Evolutionary conservation across 345 rosid genomes (phyloP).

Genomic region (Boechera stricta): DNA sequence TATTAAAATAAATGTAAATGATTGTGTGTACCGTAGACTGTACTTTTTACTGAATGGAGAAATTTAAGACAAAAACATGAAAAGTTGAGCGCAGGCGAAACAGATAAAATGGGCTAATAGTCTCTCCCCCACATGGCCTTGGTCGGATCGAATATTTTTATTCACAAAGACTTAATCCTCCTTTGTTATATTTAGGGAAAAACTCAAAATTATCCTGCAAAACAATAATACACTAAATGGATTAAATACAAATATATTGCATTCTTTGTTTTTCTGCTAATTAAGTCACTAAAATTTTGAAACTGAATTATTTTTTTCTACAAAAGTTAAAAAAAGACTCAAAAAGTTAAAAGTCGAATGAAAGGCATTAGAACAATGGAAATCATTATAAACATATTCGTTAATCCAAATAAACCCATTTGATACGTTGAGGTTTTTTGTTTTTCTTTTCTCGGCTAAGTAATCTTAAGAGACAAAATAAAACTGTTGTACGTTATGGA

Average conservation of each 20-base stretch:
- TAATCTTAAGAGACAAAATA: background rate
- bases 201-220: background rate
- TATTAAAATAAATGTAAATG: conserved; percentile 21
- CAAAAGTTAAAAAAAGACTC: background rate
- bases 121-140: conserved; percentile 43
- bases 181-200: background rate
- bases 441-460: background rate
- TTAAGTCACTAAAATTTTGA: background rate
- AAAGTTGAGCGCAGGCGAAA: conserved; percentile 18
- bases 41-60: conserved; percentile 40
- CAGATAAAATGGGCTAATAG: conserved; percentile 34
- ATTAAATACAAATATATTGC: too few relatives aligned
- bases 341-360: background rate
- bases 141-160: conserved; percentile 30
- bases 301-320: background rate
- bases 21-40: conserved; percentile 37
- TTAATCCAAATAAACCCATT: too few relatives aligned
- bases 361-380: too few relatives aligned
- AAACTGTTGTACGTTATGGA: background rate
- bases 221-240: too few relatives aligned
- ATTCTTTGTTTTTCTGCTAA: too few relatives aligned
- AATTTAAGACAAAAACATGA: conserved; percentile 24
- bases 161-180: background rate
- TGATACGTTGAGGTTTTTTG: too few relatives aligned
- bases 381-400: background rate